Conservation (phyloP, 148 eudicot species). For the Diospyros lotus region DNA sequence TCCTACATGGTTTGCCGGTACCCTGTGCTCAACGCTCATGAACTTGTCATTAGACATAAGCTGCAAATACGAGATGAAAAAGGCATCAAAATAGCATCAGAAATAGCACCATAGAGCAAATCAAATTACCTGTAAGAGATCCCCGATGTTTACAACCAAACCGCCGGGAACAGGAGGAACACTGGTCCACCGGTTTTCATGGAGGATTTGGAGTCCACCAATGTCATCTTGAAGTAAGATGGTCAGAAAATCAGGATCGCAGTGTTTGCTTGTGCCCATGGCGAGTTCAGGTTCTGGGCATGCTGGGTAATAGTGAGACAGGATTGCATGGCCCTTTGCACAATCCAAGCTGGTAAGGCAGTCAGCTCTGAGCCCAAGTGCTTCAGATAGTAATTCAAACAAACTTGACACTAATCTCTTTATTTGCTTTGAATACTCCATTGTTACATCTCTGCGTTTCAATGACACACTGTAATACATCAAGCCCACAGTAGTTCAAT, state of each 20-base stretch:
- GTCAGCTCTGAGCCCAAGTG: conserved; percentile 20
- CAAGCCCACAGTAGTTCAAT: background rate
- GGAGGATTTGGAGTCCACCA: conserved; percentile 46
- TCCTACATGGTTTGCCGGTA: conserved; percentile 18
- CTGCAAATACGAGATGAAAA: background rate
- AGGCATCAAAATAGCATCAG: too few relatives aligned
- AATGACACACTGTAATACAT: background rate
- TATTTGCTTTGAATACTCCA: conserved; percentile 14
- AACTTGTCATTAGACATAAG: conserved; percentile 28
- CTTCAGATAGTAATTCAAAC: conserved; percentile 18
- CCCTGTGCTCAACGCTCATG: conserved; percentile 23
- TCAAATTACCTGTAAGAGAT: conserved; percentile 28
- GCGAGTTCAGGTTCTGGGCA: conserved; percentile 53
- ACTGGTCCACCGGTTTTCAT: conserved; percentile 39
- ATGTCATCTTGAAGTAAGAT: conserved; percentile 34
- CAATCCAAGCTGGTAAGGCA: conserved; percentile 15
- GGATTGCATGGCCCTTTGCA: conserved; percentile 17
- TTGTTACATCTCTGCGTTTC: conserved; percentile 8
- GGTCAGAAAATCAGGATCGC: conserved; percentile 31
- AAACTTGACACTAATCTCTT: conserved; percentile 13
- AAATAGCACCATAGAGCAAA: too few relatives aligned
- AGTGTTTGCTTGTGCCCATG: conserved; percentile 34
- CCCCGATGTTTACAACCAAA: conserved; percentile 40
- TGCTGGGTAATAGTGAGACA: conserved; percentile 43
- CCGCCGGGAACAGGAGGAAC: conserved; percentile 36